Conservation (phyloP, 2,329 filamentous ascomycete species). For the Hypoxylon sp. region DNA sequence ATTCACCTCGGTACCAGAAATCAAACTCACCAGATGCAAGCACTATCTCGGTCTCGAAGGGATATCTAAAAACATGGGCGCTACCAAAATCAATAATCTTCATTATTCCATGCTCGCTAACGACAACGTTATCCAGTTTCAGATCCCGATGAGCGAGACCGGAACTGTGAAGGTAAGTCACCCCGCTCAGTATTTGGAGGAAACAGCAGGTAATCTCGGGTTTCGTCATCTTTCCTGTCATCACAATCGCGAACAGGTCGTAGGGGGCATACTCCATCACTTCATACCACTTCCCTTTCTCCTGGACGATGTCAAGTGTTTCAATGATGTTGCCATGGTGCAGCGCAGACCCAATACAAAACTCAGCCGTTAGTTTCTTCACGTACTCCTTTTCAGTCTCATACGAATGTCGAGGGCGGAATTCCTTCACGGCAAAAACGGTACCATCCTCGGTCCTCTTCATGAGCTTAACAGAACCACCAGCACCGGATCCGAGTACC, state of each 20-base stretch:
- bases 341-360: constrained; percentile 96
- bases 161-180: constrained; percentile 95
- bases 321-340: constrained; percentile 99
- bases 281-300: constrained; percentile 95
- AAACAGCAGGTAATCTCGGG: constrained; percentile 94
- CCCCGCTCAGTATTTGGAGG: constrained; percentile 93
- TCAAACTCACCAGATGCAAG: constrained; percentile 79
- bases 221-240: constrained; percentile 97
- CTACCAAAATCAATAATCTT: constrained; percentile 99
- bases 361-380: constrained; percentile 98
- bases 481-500: constrained; percentile 92
- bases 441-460: constrained; percentile 92
- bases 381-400: constrained; percentile 96
- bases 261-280: constrained; percentile 99
- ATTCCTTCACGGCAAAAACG: constrained; percentile 98
- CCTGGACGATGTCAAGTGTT: constrained; percentile 95
- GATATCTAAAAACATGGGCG: constrained; percentile 96
- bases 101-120: constrained; percentile 97
- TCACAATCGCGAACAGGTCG: constrained; percentile 97
- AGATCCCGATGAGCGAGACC: constrained; percentile 94
- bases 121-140: constrained; percentile 97
- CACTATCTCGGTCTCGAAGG: constrained; percentile 91
- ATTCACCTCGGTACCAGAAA: background rate
- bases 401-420: constrained; percentile 90
- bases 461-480: constrained; percentile 94